Conservation (phyloP, 306 rosid species). For the Purshia tridentata region DNA sequence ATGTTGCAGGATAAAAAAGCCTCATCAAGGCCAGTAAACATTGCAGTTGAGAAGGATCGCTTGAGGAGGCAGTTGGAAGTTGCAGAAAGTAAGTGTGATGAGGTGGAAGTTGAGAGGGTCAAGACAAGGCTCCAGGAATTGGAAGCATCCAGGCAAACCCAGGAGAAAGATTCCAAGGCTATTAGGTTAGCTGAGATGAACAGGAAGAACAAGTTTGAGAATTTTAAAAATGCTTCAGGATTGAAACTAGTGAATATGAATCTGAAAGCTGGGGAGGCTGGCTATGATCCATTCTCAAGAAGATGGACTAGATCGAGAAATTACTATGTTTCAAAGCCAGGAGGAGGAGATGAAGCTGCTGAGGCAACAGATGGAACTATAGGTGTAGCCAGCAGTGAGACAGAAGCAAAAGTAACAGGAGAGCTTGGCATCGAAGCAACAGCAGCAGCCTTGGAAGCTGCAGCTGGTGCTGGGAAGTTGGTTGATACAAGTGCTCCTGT, state of each 20-base stretch:
- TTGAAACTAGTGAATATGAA: slow-evolving; percentile 29
- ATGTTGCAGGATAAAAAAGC: slow-evolving; percentile 63
- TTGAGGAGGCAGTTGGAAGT: slow-evolving; percentile 49
- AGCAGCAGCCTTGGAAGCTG: slow-evolving; percentile 47
- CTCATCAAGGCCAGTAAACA: slow-evolving; percentile 48
- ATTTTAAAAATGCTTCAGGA: slow-evolving; percentile 51
- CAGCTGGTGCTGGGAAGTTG: slow-evolving; percentile 60
- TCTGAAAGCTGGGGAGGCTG: slow-evolving; percentile 56
- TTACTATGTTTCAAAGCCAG: slow-evolving; percentile 37
- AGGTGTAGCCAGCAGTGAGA: background rate
- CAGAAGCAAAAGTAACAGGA: background rate
- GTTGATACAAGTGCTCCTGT: slow-evolving; percentile 56
- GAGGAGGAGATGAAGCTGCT: slow-evolving; percentile 28
- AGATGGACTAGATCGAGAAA: slow-evolving; percentile 70
- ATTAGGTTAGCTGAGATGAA: slow-evolving; percentile 61
- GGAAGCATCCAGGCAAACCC: slow-evolving; percentile 42
- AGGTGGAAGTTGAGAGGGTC: slow-evolving; percentile 44
- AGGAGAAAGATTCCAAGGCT: slow-evolving; percentile 47
- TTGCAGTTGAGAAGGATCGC: slow-evolving; percentile 63
- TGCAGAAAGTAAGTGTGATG: slow-evolving; percentile 42
- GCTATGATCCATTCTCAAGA: slow-evolving; percentile 67
- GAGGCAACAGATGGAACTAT: slow-evolving; percentile 24
- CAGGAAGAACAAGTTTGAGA: slow-evolving; percentile 58
- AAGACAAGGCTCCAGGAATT: slow-evolving; percentile 40
- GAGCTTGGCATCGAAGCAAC: slow-evolving; percentile 36